These are phyloP conservation scores for Alternaria alternata DNA, from an alignment of 2,329 filamentous ascomycete genomes.

Conservation along the genomic window DNA sequence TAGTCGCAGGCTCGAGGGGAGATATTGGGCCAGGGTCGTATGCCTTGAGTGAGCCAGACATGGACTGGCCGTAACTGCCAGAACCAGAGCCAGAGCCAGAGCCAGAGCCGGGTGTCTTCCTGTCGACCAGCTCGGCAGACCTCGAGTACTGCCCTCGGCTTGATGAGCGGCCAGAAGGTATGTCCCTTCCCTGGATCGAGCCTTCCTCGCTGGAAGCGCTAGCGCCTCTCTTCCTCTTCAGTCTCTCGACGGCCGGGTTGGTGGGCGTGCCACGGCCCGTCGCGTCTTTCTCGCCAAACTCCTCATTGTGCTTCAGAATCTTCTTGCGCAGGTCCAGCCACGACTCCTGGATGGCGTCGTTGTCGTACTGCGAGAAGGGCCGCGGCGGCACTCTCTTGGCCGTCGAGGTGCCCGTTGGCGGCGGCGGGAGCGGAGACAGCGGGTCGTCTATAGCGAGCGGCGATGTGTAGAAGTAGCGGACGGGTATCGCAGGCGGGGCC, in stretches of 20 bases:
- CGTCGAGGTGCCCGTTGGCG: slow-evolving; percentile 56
- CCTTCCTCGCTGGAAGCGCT: slow-evolving; percentile 37
- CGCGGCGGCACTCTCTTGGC: slow-evolving; percentile 69
- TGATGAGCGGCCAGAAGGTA: slow-evolving; percentile 32
- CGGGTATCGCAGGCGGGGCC: slow-evolving; percentile 44
- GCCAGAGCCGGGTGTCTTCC: slow-evolving; percentile 34
- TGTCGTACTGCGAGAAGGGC: slow-evolving; percentile 82
- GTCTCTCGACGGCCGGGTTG: slow-evolving; percentile 44
- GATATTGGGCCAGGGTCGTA: slow-evolving; percentile 42
- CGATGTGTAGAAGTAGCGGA: slow-evolving; percentile 82
- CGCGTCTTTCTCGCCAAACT: slow-evolving; percentile 46
- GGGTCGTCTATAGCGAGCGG: slow-evolving; percentile 86
- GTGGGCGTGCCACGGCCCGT: slow-evolving; percentile 33
- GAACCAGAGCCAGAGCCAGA: slow-evolving; percentile 37
- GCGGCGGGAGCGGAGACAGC: slow-evolving; percentile 71
- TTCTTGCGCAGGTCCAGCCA: slow-evolving; percentile 70
- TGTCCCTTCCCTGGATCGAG: slow-evolving; percentile 38
- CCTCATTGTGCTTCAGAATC: slow-evolving; percentile 56
- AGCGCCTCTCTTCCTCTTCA: slow-evolving; percentile 46
- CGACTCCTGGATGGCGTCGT: slow-evolving; percentile 77
- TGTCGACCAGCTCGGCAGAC: slow-evolving; percentile 38
- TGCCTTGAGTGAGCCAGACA: slow-evolving; percentile 42
- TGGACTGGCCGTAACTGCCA: slow-evolving; percentile 28
- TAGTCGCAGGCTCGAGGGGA: slow-evolving; percentile 48
- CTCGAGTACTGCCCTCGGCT: slow-evolving; percentile 39